Evolutionary conservation across 768 basidiomycete genomes (phyloP).

Genomic region (Mycena latifolia): DNA sequence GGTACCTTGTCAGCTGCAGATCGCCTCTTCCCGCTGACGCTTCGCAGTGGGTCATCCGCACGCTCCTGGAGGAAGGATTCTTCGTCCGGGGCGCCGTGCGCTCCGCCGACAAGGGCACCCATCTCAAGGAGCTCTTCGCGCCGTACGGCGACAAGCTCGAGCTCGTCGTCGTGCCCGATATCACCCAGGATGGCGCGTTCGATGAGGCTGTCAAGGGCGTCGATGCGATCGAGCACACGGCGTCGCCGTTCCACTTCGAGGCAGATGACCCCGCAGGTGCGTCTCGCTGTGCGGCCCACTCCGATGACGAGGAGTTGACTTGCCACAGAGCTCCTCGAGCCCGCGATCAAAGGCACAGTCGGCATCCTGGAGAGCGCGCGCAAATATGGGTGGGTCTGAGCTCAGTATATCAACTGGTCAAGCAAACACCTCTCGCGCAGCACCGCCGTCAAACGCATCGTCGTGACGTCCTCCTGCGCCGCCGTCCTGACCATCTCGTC

Average conservation of each 20-base stretch:
- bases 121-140: too few species aligned
- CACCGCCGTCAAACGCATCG: slow-evolving; percentile 64
- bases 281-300: background rate
- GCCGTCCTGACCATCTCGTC: slow-evolving; percentile 50
- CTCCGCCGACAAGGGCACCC: too few species aligned
- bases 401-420: too few species aligned
- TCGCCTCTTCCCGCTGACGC: too few species aligned
- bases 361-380: slow-evolving; percentile 51
- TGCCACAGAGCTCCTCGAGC: slow-evolving; percentile 41
- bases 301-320: background rate
- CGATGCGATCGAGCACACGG: slow-evolving; percentile 77
- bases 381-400: slow-evolving; percentile 47
- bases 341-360: slow-evolving; percentile 58
- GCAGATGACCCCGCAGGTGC: slow-evolving; percentile 56
- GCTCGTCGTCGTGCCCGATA: slow-evolving; percentile 81
- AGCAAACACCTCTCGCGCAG: too few species aligned
- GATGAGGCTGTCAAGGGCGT: slow-evolving; percentile 85
- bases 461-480: slow-evolving; percentile 72
- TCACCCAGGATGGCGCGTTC: slow-evolving; percentile 76
- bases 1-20: too few species aligned
- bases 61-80: too few species aligned
- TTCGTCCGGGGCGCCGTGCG: too few species aligned
- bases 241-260: slow-evolving; percentile 69
- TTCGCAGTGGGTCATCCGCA: too few species aligned
- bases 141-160: too few species aligned